Percentiles rank a stretch among this genome's conserved stretches.
These are phyloP conservation scores for Syzygium aromaticum DNA, from an alignment of 345 rosid species.

Conservation along the genomic window DNA sequence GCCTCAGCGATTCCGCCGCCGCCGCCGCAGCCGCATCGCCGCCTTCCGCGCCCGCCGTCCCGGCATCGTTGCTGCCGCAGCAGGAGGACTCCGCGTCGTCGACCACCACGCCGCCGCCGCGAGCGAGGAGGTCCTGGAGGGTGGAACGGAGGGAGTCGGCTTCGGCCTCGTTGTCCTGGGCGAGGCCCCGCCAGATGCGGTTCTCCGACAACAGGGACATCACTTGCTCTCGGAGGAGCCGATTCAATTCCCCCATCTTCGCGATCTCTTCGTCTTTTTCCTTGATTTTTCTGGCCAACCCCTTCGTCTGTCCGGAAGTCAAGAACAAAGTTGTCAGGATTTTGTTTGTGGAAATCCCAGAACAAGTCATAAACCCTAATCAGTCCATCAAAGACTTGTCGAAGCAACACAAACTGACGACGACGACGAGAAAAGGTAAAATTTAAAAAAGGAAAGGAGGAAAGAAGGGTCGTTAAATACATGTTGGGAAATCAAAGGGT, in stretches of 20 bases:
- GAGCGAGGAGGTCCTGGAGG: constrained; percentile 52
- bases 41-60: neutral
- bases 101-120: constrained; percentile 5
- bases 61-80: constrained; percentile 46
- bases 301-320: constrained; percentile 23
- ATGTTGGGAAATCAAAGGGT: constrained; percentile 35
- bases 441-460: neutral
- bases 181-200: constrained; percentile 59
- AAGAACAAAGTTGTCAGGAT: too few species aligned
- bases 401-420: too few species aligned
- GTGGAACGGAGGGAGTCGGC: constrained; percentile 50
- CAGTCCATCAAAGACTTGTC: neutral
- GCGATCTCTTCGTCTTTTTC: constrained; percentile 54
- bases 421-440: too few species aligned
- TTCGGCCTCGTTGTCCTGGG: constrained; percentile 59
- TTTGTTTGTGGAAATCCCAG: too few species aligned
- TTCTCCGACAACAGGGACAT: constrained; percentile 38
- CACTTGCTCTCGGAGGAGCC: constrained; percentile 51
- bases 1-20: neutral
- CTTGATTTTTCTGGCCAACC: constrained; percentile 25
- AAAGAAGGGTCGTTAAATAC: constrained; percentile 1
- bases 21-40: neutral
- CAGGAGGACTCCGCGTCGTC: constrained; percentile 48
- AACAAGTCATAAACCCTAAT: neutral
- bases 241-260: constrained; percentile 35